Evolutionary conservation across 2,329 filamentous ascomycete genomes (phyloP), one percentile per base, ranked within the genome.

Genomic region (Botrytis tulipae): DNA sequence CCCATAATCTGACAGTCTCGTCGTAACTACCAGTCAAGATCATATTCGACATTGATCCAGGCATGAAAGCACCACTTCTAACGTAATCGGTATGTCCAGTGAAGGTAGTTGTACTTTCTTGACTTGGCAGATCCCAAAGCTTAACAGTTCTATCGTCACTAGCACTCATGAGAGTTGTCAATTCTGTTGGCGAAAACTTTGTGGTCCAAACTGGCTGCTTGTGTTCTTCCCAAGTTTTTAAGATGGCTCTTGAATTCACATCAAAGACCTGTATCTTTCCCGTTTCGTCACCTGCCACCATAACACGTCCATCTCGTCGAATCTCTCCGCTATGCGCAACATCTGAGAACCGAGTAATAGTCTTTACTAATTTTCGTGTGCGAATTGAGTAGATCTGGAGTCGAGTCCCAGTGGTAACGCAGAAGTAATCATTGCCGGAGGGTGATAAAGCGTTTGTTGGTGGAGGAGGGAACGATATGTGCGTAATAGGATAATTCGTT

Each of bases 191-290:
- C n/a, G 93, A 95, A 88, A 97, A 99, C 82, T 92, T 92, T 63
- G 94, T 95, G 37, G 92, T 90, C 91, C 95, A 98, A 37, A 97
- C 93, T 22, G 96, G 93, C 86, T 97, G 95, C 84, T 94, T 95
- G 85, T 98, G 95, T 78, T 95, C 90, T 76, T 91, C 90, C 95
- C 96, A 99, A 70, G 95, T 98, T 85, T 96, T 95, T 79, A 99
- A 85, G 77, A 99, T 97, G 5, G 94, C 94, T 76, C 96, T 89
- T 73, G 94, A 95, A 81, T 88, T 91, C 70, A 97, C 90, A 80
- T 99, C 96, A 81, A 98, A 99, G 20, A 98, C 94, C 83, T 99
- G 97, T 77, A 99, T 93, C 75, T 92, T 91, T 73, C 97, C 97
- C 59, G 90, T 92, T 81, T 98, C 95, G 78, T 98, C 95, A 79